Percentiles rank a stretch among this genome's conserved stretches.
phyloP scores from a whole-genome alignment of 306 rosid genomes.

The Sesbania bispinosa region DNA sequence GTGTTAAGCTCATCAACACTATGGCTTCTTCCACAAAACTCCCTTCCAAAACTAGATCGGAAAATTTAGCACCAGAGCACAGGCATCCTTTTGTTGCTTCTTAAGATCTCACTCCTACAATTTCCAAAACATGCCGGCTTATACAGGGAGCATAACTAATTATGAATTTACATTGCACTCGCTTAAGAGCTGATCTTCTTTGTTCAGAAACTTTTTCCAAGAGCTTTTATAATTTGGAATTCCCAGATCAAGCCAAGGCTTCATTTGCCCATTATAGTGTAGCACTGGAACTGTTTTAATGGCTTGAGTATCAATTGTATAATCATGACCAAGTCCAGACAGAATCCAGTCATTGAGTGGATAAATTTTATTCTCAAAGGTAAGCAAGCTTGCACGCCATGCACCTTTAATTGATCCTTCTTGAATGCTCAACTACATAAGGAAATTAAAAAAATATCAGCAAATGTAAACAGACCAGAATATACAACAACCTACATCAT shows the following conservation, averaged over 20 bases:
- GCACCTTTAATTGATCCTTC: conserved; percentile 41
- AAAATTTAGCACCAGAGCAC: conserved; percentile 43
- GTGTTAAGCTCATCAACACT: conserved; percentile 43
- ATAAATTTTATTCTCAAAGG: conserved; percentile 62
- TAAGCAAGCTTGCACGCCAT: conserved; percentile 76
- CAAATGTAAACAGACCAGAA: conserved; percentile 33
- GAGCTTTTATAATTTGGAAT: conserved; percentile 69
- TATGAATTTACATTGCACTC: conserved; percentile 89
- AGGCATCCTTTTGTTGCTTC: conserved; percentile 42
- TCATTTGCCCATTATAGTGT: conserved; percentile 96
- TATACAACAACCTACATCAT: background rate
- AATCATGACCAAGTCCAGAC: conserved; percentile 85
- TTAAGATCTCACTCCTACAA: conserved; percentile 38
- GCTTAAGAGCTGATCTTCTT: conserved; percentile 81
- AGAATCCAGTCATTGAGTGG: conserved; percentile 69
- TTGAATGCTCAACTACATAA: conserved; percentile 38
- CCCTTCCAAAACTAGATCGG: conserved; percentile 35
- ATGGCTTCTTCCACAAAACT: conserved; percentile 42
- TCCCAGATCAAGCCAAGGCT: conserved; percentile 98
- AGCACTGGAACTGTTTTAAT: conserved; percentile 43
- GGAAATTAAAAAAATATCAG: too few species aligned
- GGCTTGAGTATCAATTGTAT: conserved; percentile 36
- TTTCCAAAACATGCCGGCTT: conserved; percentile 39
- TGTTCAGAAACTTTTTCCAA: conserved; percentile 83
- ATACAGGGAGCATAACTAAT: conserved; percentile 27